Percentiles rank a stretch among this genome's conserved stretches.
These are phyloP conservation scores for Cryphonectria naterciae DNA, from an alignment of 2,329 filamentous ascomycete species.

Conservation along the genomic window DNA sequence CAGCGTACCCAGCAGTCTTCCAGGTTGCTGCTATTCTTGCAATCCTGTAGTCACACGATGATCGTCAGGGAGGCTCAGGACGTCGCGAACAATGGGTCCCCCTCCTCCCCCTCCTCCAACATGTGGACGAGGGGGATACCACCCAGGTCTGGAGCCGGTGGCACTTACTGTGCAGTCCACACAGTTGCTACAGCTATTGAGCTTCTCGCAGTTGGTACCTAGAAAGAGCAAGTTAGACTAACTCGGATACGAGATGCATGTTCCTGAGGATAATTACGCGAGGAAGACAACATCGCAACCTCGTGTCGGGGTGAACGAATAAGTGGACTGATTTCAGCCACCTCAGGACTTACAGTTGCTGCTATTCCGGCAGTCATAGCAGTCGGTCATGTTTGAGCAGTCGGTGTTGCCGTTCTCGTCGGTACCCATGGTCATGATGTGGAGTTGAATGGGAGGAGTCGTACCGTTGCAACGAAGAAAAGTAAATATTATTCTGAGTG, in stretches of 20 bases:
- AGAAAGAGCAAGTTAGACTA: background rate
- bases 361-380: constrained; percentile 25
- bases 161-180: background rate
- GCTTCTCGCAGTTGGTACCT: constrained; percentile 3
- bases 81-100: background rate
- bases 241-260: background rate
- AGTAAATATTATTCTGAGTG: background rate
- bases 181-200: constrained; percentile 7
- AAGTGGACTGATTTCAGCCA: background rate
- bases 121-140: background rate
- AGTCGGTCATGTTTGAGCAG: constrained; percentile 26
- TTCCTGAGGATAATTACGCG: background rate
- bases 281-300: too few relatives aligned
- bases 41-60: background rate
- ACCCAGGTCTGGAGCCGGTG: too few relatives aligned
- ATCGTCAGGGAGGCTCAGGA: background rate
- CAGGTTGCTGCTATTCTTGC: constrained; percentile 24
- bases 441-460: too few relatives aligned
- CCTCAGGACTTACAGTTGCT: constrained; percentile 23
- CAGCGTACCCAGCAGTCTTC: constrained; percentile 10
- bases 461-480: background rate
- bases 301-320: background rate
- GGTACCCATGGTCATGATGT: constrained; percentile 4
- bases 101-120: background rate
- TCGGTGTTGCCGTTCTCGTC: constrained; percentile 21